phyloP scores from a whole-genome alignment of 1,284 basidiomycete species.

The Cryptococcus sp. region DNA sequence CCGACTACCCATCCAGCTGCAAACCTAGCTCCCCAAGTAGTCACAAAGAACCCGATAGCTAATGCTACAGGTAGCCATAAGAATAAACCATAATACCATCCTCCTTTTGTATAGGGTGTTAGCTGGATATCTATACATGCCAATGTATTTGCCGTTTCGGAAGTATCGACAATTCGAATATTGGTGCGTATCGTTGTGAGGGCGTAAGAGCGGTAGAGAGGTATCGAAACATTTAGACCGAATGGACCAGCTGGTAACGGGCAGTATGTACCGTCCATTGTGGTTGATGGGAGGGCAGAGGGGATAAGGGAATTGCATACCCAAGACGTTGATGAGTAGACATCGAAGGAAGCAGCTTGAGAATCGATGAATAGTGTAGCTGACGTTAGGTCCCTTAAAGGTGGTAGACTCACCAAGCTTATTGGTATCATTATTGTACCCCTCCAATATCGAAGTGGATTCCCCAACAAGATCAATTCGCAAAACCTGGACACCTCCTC shows the following conservation, averaged over 20 bases:
- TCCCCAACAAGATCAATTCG: constrained; percentile 43
- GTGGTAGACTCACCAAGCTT: constrained; percentile 58
- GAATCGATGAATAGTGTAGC: constrained; percentile 82
- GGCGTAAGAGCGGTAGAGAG: constrained; percentile 64
- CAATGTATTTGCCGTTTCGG: constrained; percentile 60
- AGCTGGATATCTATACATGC: constrained; percentile 74
- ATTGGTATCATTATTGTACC: constrained; percentile 57
- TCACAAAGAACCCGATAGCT: constrained; percentile 72
- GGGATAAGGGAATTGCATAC: constrained; percentile 71
- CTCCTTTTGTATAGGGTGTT: constrained; percentile 64
- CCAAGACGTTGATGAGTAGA: constrained; percentile 65
- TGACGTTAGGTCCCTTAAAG: constrained; percentile 28
- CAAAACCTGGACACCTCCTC: constrained; percentile 36
- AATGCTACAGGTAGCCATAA: constrained; percentile 78
- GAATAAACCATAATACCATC: constrained; percentile 68
- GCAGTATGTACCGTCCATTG: constrained; percentile 58
- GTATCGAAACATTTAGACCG: constrained; percentile 72
- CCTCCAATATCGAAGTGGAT: constrained; percentile 54
- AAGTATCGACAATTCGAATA: constrained; percentile 81
- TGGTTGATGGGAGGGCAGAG: constrained; percentile 56
- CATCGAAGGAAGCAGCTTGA: constrained; percentile 68
- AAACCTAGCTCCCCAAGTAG: constrained; percentile 73
- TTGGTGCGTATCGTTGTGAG: constrained; percentile 79
- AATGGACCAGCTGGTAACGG: constrained; percentile 70
- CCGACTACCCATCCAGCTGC: constrained; percentile 66